Evolutionary conservation across 2,329 filamentous ascomycete genomes (phyloP), one percentile per base, ranked within the genome.

Genomic region (Cucurbitaria berberidis): DNA sequence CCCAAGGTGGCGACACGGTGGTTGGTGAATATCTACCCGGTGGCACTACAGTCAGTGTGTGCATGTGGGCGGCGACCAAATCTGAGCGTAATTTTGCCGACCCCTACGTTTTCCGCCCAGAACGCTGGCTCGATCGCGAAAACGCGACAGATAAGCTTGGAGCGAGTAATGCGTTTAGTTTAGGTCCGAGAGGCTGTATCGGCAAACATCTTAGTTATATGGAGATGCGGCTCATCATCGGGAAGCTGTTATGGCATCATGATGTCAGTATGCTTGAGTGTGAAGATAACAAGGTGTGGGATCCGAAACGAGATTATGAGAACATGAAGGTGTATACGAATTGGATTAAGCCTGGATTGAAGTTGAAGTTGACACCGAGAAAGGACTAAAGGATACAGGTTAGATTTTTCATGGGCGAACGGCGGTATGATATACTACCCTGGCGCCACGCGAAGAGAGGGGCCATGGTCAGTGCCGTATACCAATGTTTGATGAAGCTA

Each of bases 121-220:
- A 64, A 45, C 61, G 67, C 5, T 70, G 66, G 67, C 45, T 69
- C 3, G 61, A 59, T 42, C 50, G 48, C 15, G 53, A 51, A 11
- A 55, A 58, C 29, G 29, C 24, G 8, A 50, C 32, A 3, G 58
- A 63, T 30, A 57, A 63, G 34, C 50, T 60, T 7, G 46, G 39
- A 9, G 61, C 61, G 13, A 59, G 52, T 32, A 49, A 59, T 26
- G 44, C 62, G 6, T 65, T 63, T 30, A 59, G 53, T 9, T 46
- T 62, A 9, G 60, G 61, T 6, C 60, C 62, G 15, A 35, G 62
- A 43, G 60, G 60, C 1, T 65, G 62, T 32, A 61, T 63, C 39
- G 62, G 60, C 2, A 54, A 49, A 21, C 59, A 59, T 48, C 38
- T 64, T 32, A 45, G 41, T 3, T 64, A 64, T 45, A 60, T 62